phyloP scores from a whole-genome alignment of 805 yeast genomes.

The Spathaspora gorwiae region DNA sequence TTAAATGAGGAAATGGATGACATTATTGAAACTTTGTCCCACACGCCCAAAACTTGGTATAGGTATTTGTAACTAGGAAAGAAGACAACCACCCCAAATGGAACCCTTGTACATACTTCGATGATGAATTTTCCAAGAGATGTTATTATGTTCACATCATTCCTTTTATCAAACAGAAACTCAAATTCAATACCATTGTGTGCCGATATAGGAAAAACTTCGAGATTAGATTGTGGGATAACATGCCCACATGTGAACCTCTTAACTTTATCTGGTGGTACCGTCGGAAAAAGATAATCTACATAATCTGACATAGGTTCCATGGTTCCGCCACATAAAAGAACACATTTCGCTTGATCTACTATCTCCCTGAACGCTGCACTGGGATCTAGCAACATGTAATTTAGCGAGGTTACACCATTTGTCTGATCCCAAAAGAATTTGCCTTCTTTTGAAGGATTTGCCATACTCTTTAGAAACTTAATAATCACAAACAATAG shows the following conservation, averaged over 20 bases:
- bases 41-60: slow-evolving; percentile 41
- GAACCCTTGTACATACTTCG: slow-evolving; percentile 43
- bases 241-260: slow-evolving; percentile 79
- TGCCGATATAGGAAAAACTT: slow-evolving; percentile 49
- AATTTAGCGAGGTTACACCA: slow-evolving; percentile 44
- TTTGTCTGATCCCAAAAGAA: slow-evolving; percentile 54
- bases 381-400: slow-evolving; percentile 77
- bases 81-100: slow-evolving; percentile 75
- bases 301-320: slow-evolving; percentile 76
- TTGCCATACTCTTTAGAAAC: slow-evolving; percentile 60
- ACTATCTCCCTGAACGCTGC: slow-evolving; percentile 63
- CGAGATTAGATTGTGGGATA: slow-evolving; percentile 64
- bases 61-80: slow-evolving; percentile 82
- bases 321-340: slow-evolving; percentile 95
- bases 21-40: slow-evolving; percentile 45
- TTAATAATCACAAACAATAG: slow-evolving; percentile 60
- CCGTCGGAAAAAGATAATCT: slow-evolving; percentile 60
- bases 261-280: slow-evolving; percentile 33
- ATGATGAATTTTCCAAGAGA: slow-evolving; percentile 49
- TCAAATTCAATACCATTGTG: slow-evolving; percentile 36
- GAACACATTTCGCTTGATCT: slow-evolving; percentile 60
- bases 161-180: slow-evolving; percentile 67
- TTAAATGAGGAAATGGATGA: slow-evolving; percentile 37
- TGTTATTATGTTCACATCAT: slow-evolving; percentile 39
- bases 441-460: slow-evolving; percentile 77